Conservation (phyloP, 306 rosid species). For the Glycine soja region DNA sequence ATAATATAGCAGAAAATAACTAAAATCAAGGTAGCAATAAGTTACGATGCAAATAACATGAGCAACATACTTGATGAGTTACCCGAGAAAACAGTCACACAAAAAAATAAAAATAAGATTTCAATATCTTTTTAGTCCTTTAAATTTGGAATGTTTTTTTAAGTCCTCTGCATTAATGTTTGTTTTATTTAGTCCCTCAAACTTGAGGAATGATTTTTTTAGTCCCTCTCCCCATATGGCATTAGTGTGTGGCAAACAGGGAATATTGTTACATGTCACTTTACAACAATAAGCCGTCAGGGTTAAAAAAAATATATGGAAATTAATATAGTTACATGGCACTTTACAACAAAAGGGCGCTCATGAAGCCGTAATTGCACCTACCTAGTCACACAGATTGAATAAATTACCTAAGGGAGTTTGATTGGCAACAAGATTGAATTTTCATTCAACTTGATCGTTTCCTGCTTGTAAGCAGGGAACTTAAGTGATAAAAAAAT, state of each 20-base stretch:
- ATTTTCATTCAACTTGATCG: conserved; percentile 36
- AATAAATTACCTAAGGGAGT: conserved; percentile 38
- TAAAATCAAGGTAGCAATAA: conserved; percentile 40
- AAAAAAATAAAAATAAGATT: neutral
- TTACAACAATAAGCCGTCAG: conserved; percentile 25
- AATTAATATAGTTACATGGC: conserved; percentile 48
- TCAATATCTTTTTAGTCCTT: too few relatives aligned
- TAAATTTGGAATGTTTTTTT: too few relatives aligned
- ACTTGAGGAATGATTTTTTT: too few relatives aligned
- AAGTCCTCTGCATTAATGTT: too few relatives aligned
- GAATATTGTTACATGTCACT: too few relatives aligned
- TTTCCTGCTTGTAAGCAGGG: conserved; percentile 35
- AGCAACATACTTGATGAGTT: conserved; percentile 41
- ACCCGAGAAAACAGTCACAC: conserved; percentile 31
- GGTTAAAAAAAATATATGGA: conserved; percentile 38
- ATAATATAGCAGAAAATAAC: conserved; percentile 42
- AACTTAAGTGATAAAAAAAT: conserved; percentile 44
- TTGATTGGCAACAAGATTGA: conserved; percentile 37
- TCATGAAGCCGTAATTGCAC: conserved; percentile 44
- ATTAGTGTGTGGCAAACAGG: too few relatives aligned
- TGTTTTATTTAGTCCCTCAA: too few relatives aligned
- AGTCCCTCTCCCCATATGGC: too few relatives aligned
- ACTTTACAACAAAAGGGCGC: conserved; percentile 49
- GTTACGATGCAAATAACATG: conserved; percentile 52
- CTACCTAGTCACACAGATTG: conserved; percentile 46